Evolutionary conservation across 148 eudicot genomes (phyloP).

Genomic region (Nepenthes mirabilis): DNA sequence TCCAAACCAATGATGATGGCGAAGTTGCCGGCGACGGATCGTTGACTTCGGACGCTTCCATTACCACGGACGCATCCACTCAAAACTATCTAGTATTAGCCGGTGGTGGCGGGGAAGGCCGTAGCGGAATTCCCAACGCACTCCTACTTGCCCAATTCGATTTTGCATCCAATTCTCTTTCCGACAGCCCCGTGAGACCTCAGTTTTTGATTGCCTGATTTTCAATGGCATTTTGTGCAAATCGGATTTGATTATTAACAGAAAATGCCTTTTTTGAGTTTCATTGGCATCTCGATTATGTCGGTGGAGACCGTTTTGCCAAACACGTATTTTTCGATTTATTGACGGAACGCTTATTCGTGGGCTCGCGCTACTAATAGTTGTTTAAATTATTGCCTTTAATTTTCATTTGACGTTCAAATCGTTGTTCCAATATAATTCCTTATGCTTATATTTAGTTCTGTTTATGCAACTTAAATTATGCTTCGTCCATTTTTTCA

Average conservation of each 20-base stretch:
- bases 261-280: too few relatives aligned
- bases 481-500: background rate
- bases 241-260: background rate
- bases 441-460: background rate
- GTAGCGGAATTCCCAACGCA: conserved; percentile 75
- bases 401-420: too few relatives aligned
- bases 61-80: background rate
- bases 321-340: too few relatives aligned
- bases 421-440: too few relatives aligned
- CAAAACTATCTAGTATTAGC: conserved; percentile 30
- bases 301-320: too few relatives aligned
- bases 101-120: conserved; percentile 91
- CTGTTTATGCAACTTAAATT: background rate
- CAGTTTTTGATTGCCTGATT: background rate
- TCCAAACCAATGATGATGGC: conserved; percentile 4
- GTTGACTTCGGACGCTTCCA: background rate
- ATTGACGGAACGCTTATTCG: too few relatives aligned
- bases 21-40: conserved; percentile 6
- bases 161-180: conserved; percentile 35
- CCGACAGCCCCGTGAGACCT: conserved; percentile 49
- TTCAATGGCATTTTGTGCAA: background rate
- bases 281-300: too few relatives aligned
- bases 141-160: conserved; percentile 48
- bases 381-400: too few relatives aligned
- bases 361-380: too few relatives aligned